These are phyloP conservation scores for Cutaneotrichosporon cutaneum DNA, from an alignment of 1,284 basidiomycete genomes.

Conservation along the genomic window DNA sequence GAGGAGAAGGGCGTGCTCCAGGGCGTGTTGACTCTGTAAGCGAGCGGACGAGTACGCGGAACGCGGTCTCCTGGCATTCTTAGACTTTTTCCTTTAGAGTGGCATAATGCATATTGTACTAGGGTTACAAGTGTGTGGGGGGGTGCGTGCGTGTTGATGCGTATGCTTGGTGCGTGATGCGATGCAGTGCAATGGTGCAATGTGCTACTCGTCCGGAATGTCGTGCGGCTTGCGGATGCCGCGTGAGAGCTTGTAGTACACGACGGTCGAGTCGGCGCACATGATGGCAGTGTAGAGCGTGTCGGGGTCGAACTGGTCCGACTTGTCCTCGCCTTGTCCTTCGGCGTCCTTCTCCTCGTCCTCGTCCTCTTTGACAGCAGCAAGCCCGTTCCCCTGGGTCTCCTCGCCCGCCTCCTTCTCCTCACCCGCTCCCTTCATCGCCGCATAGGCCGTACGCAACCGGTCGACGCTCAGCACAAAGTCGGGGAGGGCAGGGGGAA, in stretches of 20 bases:
- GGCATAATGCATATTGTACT: constrained; percentile 18
- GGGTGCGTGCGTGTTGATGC: background rate
- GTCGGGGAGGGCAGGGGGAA: constrained; percentile 34
- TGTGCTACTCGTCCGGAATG: constrained; percentile 50
- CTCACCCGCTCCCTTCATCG: background rate
- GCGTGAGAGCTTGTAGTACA: constrained; percentile 53
- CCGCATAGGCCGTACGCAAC: constrained; percentile 23
- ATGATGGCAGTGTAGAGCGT: constrained; percentile 51
- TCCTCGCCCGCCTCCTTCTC: too few species aligned
- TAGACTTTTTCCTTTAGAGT: constrained; percentile 4
- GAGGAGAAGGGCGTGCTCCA: constrained; percentile 69
- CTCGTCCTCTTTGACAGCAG: background rate
- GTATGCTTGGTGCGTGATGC: background rate
- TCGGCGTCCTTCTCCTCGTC: constrained; percentile 5
- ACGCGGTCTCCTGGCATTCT: background rate
- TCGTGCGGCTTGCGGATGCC: constrained; percentile 54
- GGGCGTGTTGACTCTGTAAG: constrained; percentile 56
- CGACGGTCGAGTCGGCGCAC: constrained; percentile 50
- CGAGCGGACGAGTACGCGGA: background rate
- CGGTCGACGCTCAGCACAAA: constrained; percentile 33
- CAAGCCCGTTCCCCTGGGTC: background rate
- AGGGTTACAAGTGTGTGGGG: background rate
- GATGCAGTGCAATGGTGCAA: background rate
- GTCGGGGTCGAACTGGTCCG: constrained; percentile 37
- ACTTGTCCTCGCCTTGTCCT: constrained; percentile 5